Conservation (phyloP, 306 rosid species). For the Sicyos edulis region DNA sequence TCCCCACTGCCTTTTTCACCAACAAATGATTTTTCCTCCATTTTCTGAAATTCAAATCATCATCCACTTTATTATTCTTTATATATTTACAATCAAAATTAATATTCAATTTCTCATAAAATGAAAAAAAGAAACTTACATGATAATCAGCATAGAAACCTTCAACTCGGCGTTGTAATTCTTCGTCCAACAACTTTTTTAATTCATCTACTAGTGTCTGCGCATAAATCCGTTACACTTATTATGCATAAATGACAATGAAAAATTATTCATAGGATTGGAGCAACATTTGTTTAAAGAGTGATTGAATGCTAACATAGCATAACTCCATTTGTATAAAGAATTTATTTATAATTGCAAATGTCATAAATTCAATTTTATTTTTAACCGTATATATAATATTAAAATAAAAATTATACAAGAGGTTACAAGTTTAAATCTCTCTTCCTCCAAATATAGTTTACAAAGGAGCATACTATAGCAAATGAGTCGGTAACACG, state of each 20-base stretch:
- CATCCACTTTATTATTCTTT: neutral
- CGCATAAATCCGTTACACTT: neutral
- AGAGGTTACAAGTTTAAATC: too few species aligned
- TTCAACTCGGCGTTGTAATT: conserved; percentile 34
- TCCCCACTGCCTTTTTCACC: conserved; percentile 26
- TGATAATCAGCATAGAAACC: conserved; percentile 47
- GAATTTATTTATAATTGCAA: too few species aligned
- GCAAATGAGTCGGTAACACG: too few species aligned
- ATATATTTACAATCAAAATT: neutral
- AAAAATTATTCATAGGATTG: neutral
- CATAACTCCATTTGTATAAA: too few species aligned
- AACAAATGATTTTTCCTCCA: conserved; percentile 34
- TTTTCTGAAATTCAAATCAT: conserved; percentile 30
- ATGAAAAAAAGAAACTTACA: conserved; percentile 30
- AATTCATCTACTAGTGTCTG: conserved; percentile 46
- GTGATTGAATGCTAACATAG: too few species aligned
- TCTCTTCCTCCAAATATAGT: too few species aligned
- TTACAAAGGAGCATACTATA: too few species aligned
- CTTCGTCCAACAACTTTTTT: conserved; percentile 32
- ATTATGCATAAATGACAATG: neutral
- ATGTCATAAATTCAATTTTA: too few species aligned
- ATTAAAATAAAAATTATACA: too few species aligned
- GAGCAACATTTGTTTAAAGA: too few species aligned
- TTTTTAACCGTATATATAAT: too few species aligned
- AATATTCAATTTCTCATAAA: neutral